phyloP scores from a whole-genome alignment of 345 rosid species.

The Lenwebbia sp. region DNA sequence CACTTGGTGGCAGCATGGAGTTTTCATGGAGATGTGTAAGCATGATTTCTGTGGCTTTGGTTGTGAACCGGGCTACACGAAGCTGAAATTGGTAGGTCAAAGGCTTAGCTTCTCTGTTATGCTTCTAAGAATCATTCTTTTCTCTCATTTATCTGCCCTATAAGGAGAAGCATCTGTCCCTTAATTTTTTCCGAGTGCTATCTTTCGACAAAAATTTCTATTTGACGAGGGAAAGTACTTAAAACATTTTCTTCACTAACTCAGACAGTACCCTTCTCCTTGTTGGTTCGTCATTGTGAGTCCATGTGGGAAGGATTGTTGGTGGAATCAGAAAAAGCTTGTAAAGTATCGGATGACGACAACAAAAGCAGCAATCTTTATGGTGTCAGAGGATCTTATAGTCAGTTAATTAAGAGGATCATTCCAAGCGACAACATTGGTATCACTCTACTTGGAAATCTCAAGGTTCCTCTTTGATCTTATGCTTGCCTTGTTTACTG shows the following conservation, averaged over 20 bases:
- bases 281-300: slow-evolving; percentile 47
- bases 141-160: background rate
- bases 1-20: slow-evolving; percentile 47
- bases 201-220: background rate
- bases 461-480: slow-evolving; percentile 42
- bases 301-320: slow-evolving; percentile 21
- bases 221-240: background rate
- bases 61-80: slow-evolving; percentile 26
- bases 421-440: slow-evolving; percentile 45
- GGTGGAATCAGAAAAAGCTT: slow-evolving; percentile 10
- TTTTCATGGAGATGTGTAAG: slow-evolving; percentile 49
- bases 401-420: slow-evolving; percentile 30
- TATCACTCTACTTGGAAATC: slow-evolving; percentile 50
- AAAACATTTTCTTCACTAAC: background rate
- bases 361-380: slow-evolving; percentile 6
- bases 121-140: background rate
- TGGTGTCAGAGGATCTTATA: slow-evolving; percentile 12
- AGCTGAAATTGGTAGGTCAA: slow-evolving; percentile 54
- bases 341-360: background rate
- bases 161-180: background rate
- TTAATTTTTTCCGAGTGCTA: background rate
- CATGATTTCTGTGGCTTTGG: slow-evolving; percentile 50
- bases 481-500: background rate
- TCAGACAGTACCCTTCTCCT: slow-evolving; percentile 70
- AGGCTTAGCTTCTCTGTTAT: background rate